These are phyloP conservation scores for Castanea crenata DNA, from an alignment of 306 rosid genomes.

Conservation along the genomic window DNA sequence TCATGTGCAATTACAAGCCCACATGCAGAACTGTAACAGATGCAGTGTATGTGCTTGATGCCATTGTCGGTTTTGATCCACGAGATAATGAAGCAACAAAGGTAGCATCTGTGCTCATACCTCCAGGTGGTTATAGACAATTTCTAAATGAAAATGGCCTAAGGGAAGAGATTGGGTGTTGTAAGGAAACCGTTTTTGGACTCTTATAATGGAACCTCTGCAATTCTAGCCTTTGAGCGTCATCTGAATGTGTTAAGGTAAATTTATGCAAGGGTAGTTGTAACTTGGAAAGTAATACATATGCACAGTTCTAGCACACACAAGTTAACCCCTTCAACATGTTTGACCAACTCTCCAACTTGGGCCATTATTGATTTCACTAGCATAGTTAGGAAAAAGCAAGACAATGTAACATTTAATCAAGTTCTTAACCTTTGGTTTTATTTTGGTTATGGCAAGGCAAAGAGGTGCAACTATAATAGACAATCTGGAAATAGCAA, in stretches of 20 bases:
- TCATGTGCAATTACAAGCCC: slow-evolving; percentile 41
- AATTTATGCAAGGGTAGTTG: neutral
- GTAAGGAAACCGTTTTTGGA: slow-evolving; percentile 47
- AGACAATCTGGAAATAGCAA: slow-evolving; percentile 28
- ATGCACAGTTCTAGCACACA: neutral
- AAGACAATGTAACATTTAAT: neutral
- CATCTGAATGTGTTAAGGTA: slow-evolving; percentile 44
- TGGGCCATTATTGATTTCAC: neutral
- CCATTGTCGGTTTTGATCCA: slow-evolving; percentile 60
- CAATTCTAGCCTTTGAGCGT: slow-evolving; percentile 37
- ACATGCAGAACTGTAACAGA: slow-evolving; percentile 74
- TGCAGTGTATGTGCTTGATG: slow-evolving; percentile 71
- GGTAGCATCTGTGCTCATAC: slow-evolving; percentile 43
- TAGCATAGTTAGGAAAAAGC: neutral
- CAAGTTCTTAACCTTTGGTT: neutral
- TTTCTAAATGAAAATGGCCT: slow-evolving; percentile 58
- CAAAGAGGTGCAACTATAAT: slow-evolving; percentile 29
- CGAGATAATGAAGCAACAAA: slow-evolving; percentile 50
- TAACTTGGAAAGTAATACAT: neutral
- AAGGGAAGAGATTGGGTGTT: slow-evolving; percentile 61
- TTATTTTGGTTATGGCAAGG: neutral
- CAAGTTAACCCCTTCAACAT: neutral
- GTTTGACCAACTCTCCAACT: neutral
- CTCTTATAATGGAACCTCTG: slow-evolving; percentile 27
- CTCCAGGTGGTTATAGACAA: slow-evolving; percentile 53